Conservation (phyloP, 176 grass and related monocot species). For the Musa acuminata region DNA sequence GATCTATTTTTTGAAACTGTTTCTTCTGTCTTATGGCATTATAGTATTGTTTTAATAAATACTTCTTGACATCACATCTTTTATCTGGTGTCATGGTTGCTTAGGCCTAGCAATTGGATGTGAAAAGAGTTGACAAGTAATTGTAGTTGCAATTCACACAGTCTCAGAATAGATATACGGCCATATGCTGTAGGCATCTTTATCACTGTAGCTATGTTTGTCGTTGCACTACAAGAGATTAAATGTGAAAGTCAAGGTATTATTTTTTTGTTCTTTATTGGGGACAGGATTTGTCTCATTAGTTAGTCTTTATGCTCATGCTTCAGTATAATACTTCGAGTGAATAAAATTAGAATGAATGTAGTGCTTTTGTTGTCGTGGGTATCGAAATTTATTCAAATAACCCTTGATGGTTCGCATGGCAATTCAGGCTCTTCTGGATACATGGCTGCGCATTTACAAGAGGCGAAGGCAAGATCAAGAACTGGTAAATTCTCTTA, state of each 20-base stretch:
- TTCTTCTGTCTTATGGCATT: neutral
- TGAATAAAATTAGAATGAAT: neutral
- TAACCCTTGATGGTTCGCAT: neutral
- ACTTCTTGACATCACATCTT: neutral
- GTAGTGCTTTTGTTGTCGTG: neutral
- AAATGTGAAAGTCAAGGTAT: too few relatives aligned
- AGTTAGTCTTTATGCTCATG: neutral
- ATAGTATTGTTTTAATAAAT: neutral
- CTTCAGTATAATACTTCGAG: neutral
- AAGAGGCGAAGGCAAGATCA: slow-evolving; percentile 83
- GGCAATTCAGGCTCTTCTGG: slow-evolving; percentile 52
- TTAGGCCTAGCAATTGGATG: neutral
- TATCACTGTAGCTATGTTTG: too few relatives aligned
- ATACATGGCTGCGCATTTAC: slow-evolving; percentile 90
- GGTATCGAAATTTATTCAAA: neutral
- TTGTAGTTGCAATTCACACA: too few relatives aligned
- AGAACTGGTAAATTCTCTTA: slow-evolving; percentile 46
- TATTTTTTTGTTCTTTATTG: neutral
- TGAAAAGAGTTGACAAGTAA: neutral
- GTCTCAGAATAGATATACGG: too few relatives aligned
- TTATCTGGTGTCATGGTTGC: neutral
- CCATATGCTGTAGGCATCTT: too few relatives aligned
- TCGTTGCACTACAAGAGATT: too few relatives aligned
- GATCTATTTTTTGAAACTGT: neutral
- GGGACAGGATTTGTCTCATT: too few relatives aligned